Evolutionary conservation across 169 alveolate species (phyloP).

Genomic region (Cryptosporidium tyzzeri): DNA sequence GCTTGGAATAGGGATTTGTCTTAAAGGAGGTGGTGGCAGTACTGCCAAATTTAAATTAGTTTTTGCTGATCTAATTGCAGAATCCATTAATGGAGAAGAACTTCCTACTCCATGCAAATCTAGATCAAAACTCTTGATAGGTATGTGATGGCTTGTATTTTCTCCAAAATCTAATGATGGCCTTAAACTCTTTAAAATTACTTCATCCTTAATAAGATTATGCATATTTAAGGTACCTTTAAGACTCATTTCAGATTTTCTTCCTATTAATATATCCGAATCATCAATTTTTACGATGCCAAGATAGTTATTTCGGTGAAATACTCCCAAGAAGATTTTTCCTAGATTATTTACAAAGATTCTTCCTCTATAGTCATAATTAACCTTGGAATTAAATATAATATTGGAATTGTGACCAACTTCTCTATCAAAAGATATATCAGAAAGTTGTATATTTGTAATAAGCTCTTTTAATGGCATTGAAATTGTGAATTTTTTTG

Average conservation of each 20-base stretch:
- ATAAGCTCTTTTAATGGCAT: constrained; percentile 60
- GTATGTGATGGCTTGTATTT: constrained; percentile 31
- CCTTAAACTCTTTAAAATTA: constrained; percentile 21
- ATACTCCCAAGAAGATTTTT: constrained; percentile 59
- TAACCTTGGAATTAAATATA: constrained; percentile 18
- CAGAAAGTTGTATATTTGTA: constrained; percentile 56
- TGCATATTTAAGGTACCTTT: constrained; percentile 62
- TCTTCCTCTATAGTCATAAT: constrained; percentile 64
- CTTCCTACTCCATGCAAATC: constrained; percentile 70
- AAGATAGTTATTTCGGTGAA: constrained; percentile 36
- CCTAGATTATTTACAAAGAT: constrained; percentile 46
- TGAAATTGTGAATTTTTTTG: constrained; percentile 45
- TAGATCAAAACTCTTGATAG: constrained; percentile 18
- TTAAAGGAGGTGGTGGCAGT: constrained; percentile 66
- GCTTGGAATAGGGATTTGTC: constrained; percentile 59
- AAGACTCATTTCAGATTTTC: constrained; percentile 32
- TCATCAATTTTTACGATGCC: constrained; percentile 58
- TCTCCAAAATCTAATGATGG: constrained; percentile 69
- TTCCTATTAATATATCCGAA: constrained; percentile 29
- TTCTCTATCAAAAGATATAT: constrained; percentile 49
- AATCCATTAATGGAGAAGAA: constrained; percentile 57
- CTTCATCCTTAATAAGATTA: constrained; percentile 47
- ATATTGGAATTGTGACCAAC: constrained; percentile 27
- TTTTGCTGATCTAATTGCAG: constrained; percentile 49
- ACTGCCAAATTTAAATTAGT: constrained; percentile 45